Evolutionary conservation across 306 rosid species (phyloP).

Genomic region (Dalbergia oliveri): DNA sequence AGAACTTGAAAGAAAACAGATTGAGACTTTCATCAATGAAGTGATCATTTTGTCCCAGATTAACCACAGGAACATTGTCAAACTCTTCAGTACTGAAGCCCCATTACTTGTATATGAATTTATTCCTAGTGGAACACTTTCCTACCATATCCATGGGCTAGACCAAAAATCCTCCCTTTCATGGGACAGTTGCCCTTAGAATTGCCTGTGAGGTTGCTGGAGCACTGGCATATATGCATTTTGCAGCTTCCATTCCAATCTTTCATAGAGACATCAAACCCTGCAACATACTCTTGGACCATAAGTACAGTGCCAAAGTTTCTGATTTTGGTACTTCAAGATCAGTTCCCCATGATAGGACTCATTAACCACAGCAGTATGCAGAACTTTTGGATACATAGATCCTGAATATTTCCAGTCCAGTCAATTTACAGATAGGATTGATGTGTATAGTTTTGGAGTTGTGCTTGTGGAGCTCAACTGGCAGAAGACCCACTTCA

Average conservation of each 20-base stretch:
- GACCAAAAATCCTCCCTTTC: constrained; percentile 46
- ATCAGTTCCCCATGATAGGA: constrained; percentile 60
- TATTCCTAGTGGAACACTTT: constrained; percentile 66
- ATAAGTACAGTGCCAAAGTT: constrained; percentile 49
- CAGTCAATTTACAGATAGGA: constrained; percentile 62
- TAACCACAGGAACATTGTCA: constrained; percentile 67
- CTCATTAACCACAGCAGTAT: constrained; percentile 68
- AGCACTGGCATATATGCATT: constrained; percentile 75
- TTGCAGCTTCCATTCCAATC: constrained; percentile 65
- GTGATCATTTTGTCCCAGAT: constrained; percentile 61
- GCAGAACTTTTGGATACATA: constrained; percentile 73
- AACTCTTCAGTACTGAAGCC: constrained; percentile 57
- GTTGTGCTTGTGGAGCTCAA: constrained; percentile 64
- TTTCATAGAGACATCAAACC: constrained; percentile 75
- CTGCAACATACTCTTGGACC: constrained; percentile 63
- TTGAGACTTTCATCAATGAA: constrained; percentile 58
- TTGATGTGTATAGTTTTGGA: constrained; percentile 68
- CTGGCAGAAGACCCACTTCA: constrained; percentile 56
- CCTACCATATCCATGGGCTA: constrained; percentile 51
- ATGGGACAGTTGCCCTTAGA: constrained; percentile 55
- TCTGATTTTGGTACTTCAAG: constrained; percentile 69
- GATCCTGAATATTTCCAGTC: constrained; percentile 77
- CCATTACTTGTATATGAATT: constrained; percentile 71
- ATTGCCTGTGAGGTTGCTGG: constrained; percentile 74
- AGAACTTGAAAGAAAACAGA: constrained; percentile 47